phyloP scores from a whole-genome alignment of 2,329 filamentous ascomycete genomes.

The Microcyclosporella mali region DNA sequence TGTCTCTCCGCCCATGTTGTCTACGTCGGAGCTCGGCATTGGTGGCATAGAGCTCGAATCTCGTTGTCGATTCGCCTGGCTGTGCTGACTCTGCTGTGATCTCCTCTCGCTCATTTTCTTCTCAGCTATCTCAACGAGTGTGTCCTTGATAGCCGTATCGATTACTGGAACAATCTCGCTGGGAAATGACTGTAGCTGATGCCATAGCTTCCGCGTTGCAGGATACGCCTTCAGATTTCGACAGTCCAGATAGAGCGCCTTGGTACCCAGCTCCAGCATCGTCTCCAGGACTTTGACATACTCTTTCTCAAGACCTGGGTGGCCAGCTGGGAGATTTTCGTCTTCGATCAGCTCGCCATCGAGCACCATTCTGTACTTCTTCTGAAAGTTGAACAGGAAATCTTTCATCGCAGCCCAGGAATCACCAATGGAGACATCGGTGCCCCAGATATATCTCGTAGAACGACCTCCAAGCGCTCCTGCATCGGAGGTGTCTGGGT shows the following conservation, averaged over 20 bases:
- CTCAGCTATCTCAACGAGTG: conserved; percentile 83
- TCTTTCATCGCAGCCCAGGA: conserved; percentile 83
- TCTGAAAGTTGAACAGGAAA: conserved; percentile 85
- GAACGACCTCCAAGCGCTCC: conserved; percentile 77
- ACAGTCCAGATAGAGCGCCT: conserved; percentile 79
- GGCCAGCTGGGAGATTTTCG: conserved; percentile 59
- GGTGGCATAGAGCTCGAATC: conserved; percentile 66
- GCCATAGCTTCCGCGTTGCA: conserved; percentile 86
- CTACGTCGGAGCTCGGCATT: conserved; percentile 72
- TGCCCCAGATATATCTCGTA: conserved; percentile 88
- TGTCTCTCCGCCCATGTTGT: conserved; percentile 31
- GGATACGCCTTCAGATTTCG: conserved; percentile 89
- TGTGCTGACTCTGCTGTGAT: conserved; percentile 28
- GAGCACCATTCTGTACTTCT: conserved; percentile 87
- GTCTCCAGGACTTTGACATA: conserved; percentile 81
- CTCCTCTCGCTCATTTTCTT: conserved; percentile 66
- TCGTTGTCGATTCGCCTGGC: conserved; percentile 27
- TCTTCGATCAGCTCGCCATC: conserved; percentile 71
- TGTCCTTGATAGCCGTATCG: conserved; percentile 89
- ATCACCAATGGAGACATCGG: conserved; percentile 88
- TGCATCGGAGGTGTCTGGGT: conserved; percentile 87
- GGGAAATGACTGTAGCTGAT: conserved; percentile 88
- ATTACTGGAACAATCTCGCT: conserved; percentile 95
- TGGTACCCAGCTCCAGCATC: conserved; percentile 82
- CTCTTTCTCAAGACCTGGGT: conserved; percentile 69